A percentile compares a stretch with the other conserved stretches of the same genome.
Evolutionary conservation across 1,139 yeast species (phyloP).

Genomic region (Saccharomyces hybrid): DNA sequence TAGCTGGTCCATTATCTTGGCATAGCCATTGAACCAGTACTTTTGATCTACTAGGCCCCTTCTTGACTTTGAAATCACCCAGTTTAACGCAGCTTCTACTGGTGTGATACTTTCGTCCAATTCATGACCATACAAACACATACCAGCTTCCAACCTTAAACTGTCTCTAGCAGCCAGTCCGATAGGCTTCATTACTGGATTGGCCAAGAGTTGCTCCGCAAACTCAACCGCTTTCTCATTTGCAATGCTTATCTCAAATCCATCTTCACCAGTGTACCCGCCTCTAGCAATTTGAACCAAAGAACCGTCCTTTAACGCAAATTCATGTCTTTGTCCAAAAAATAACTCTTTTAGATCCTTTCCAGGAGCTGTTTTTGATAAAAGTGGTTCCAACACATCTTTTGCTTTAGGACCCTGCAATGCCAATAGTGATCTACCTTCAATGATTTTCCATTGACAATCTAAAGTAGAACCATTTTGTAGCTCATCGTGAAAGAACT

Average conservation of each 20-base stretch:
- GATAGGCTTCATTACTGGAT: slow-evolving; percentile 63
- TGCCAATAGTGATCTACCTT: slow-evolving; percentile 68
- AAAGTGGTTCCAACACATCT: slow-evolving; percentile 54
- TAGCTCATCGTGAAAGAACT: slow-evolving; percentile 47
- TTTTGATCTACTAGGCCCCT: slow-evolving; percentile 38
- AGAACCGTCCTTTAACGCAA: slow-evolving; percentile 40
- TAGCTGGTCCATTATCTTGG: slow-evolving; percentile 61
- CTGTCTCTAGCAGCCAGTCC: slow-evolving; percentile 98
- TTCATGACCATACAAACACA: slow-evolving; percentile 96
- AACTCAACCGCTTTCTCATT: slow-evolving; percentile 53
- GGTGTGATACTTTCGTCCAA: slow-evolving; percentile 77
- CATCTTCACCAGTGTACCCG: slow-evolving; percentile 98
- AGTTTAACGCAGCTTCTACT: slow-evolving; percentile 76
- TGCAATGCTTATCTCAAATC: slow-evolving; percentile 85
- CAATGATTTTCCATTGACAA: slow-evolving; percentile 56
- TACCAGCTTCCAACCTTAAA: slow-evolving; percentile 90
- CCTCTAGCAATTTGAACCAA: slow-evolving; percentile 74
- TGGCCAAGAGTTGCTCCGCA: slow-evolving; percentile 53
- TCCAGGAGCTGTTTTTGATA: slow-evolving; percentile 39
- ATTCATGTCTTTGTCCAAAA: slow-evolving; percentile 66
- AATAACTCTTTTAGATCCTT: slow-evolving; percentile 44
- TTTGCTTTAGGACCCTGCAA: slow-evolving; percentile 87
- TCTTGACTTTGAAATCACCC: slow-evolving; percentile 84
- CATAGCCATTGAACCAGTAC: slow-evolving; percentile 70
- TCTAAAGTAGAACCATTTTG: slow-evolving; percentile 31